A percentile compares a stretch with the other conserved stretches of the same genome.
Conservation (phyloP, 805 yeast species). For the Candida pseudoglaebosa region DNA sequence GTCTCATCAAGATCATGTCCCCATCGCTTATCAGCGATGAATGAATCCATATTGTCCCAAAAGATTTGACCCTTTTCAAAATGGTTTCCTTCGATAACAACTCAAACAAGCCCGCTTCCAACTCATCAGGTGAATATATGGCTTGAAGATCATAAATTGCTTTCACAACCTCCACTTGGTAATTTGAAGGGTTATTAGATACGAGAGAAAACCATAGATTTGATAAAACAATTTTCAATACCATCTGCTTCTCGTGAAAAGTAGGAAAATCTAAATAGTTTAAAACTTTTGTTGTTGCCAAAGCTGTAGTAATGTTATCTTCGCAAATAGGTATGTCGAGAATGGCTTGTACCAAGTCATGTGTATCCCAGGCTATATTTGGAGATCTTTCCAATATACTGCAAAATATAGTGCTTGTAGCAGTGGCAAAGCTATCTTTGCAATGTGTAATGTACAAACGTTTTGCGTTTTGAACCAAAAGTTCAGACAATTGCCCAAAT, state of each 20-base stretch:
- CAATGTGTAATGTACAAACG: slow-evolving; percentile 1
- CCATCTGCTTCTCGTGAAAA: slow-evolving; percentile 25
- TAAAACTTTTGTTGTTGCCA: slow-evolving; percentile 4
- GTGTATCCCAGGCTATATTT: neutral
- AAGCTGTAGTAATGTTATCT: neutral
- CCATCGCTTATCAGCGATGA: slow-evolving; percentile 48
- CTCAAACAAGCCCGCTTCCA: slow-evolving; percentile 71
- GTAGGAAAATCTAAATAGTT: neutral
- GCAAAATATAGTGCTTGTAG: neutral
- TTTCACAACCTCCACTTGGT: slow-evolving; percentile 69
- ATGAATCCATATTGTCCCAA: slow-evolving; percentile 73
- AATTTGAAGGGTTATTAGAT: slow-evolving; percentile 43
- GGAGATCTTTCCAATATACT: neutral
- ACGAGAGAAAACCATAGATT: slow-evolving; percentile 55
- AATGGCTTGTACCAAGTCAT: neutral
- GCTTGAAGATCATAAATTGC: slow-evolving; percentile 59
- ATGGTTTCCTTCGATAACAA: slow-evolving; percentile 41
- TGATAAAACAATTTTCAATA: slow-evolving; percentile 39
- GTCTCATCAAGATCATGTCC: slow-evolving; percentile 51
- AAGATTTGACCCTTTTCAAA: slow-evolving; percentile 45
- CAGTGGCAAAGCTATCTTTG: neutral
- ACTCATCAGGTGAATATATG: slow-evolving; percentile 46
- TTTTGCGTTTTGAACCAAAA: neutral
- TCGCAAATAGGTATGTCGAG: neutral
- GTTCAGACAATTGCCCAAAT: neutral